Evolutionary conservation across 108 stramenopile species (phyloP).

Genomic region (Pseudonitzschia pungens): DNA sequence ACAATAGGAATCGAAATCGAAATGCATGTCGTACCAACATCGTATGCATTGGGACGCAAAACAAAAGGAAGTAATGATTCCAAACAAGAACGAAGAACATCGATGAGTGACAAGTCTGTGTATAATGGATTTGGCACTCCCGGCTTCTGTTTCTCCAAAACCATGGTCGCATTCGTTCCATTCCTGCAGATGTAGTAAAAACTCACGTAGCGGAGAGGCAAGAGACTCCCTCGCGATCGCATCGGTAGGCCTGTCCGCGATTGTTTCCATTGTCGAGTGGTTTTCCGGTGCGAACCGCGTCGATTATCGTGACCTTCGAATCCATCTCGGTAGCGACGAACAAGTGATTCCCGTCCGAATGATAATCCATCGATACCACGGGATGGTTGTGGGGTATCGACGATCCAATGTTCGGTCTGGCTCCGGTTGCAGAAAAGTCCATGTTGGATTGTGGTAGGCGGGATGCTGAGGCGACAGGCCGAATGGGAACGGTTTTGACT

Average conservation of each 20-base stretch:
- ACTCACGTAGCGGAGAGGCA: constrained; percentile 51
- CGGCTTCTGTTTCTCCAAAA: too few relatives aligned
- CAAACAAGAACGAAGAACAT: too few relatives aligned
- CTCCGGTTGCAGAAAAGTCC: constrained; percentile 63
- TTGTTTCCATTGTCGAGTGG: neutral
- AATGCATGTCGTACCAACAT: too few relatives aligned
- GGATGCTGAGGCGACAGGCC: too few relatives aligned
- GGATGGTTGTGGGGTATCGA: constrained; percentile 56
- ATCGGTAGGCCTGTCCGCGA: constrained; percentile 44
- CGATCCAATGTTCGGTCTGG: constrained; percentile 56
- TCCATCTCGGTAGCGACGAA: constrained; percentile 72
- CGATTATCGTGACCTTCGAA: constrained; percentile 54
- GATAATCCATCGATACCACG: constrained; percentile 59
- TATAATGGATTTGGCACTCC: too few relatives aligned
- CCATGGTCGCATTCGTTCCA: neutral
- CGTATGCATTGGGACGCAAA: too few relatives aligned
- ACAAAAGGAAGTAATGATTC: too few relatives aligned
- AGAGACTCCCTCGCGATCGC: constrained; percentile 62
- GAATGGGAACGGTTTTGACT: too few relatives aligned
- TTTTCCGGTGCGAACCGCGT: constrained; percentile 53
- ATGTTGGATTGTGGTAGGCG: constrained; percentile 21
- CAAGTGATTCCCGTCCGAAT: constrained; percentile 68
- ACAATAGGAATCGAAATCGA: too few relatives aligned
- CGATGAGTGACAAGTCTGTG: too few relatives aligned
- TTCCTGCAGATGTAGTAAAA: neutral